phyloP scores from a whole-genome alignment of 2,329 filamentous ascomycete species.

The Beauveria australis region DNA sequence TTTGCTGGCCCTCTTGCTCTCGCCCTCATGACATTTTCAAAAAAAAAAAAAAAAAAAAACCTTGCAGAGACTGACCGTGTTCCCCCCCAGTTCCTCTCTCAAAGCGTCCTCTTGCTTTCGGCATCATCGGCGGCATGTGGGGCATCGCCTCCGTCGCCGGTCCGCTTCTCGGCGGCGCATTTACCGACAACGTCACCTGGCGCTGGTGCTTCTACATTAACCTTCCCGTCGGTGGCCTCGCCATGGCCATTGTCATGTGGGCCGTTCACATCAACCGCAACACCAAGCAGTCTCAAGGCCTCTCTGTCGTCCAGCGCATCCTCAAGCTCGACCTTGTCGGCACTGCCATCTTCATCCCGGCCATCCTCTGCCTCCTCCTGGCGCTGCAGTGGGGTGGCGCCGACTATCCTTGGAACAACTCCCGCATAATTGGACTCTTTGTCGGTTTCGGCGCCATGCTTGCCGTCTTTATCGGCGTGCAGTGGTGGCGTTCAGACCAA shows the following conservation, averaged over 20 bases:
- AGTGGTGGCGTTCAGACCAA: conserved; percentile 32
- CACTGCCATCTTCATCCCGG: conserved; percentile 41
- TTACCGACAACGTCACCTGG: conserved; percentile 42
- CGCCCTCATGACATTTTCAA: conserved; percentile 16
- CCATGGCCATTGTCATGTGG: conserved; percentile 40
- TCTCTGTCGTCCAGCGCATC: conserved; percentile 29
- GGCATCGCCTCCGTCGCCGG: conserved; percentile 45
- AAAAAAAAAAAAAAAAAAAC: too few relatives aligned
- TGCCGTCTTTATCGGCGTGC: conserved; percentile 38
- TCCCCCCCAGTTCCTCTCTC: conserved; percentile 37
- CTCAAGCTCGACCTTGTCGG: conserved; percentile 42
- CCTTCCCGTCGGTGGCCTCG: conserved; percentile 37
- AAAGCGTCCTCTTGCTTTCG: conserved; percentile 46
- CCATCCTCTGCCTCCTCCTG: conserved; percentile 44
- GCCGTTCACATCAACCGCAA: conserved; percentile 34
- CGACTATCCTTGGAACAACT: conserved; percentile 40
- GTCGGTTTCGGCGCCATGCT: conserved; percentile 38
- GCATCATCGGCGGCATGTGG: conserved; percentile 47
- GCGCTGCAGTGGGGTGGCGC: conserved; percentile 50
- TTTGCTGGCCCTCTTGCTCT: neutral
- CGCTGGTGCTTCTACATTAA: conserved; percentile 45
- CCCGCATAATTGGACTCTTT: conserved; percentile 42
- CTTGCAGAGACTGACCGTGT: too few relatives aligned
- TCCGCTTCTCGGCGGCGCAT: conserved; percentile 41
- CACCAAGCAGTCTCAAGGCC: conserved; percentile 22